These are phyloP conservation scores for Achlya hypogyna DNA, from an alignment of 352 stramenopile species.

Conservation along the genomic window DNA sequence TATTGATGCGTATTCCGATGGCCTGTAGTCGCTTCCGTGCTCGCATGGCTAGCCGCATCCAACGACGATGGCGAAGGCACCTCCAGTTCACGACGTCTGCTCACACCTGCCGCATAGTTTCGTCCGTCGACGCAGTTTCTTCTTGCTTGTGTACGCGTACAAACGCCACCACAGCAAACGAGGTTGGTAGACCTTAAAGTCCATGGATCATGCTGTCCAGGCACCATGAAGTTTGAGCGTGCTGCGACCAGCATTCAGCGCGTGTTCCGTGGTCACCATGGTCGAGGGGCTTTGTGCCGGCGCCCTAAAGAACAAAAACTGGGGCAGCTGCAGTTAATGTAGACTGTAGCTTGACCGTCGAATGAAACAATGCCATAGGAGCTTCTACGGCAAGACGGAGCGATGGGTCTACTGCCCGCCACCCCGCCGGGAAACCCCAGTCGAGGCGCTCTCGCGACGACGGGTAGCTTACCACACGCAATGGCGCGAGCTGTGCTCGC, in stretches of 20 bases:
- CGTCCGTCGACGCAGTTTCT: slow-evolving; percentile 22
- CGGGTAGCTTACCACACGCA: neutral
- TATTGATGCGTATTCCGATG: slow-evolving; percentile 23
- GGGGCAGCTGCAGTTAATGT: slow-evolving; percentile 9
- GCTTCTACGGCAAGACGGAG: slow-evolving; percentile 18
- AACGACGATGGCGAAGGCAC: slow-evolving; percentile 22
- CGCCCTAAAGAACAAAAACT: slow-evolving; percentile 13
- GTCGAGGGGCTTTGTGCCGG: slow-evolving; percentile 27
- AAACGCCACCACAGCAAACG: neutral
- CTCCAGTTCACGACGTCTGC: neutral
- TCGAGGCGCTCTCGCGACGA: neutral
- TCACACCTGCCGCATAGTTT: slow-evolving; percentile 18
- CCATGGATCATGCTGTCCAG: slow-evolving; percentile 24
- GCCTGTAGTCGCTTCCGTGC: slow-evolving; percentile 22
- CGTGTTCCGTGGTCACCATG: slow-evolving; percentile 29
- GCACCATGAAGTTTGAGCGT: slow-evolving; percentile 29
- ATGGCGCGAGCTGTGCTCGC: neutral
- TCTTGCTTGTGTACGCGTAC: slow-evolving; percentile 1
- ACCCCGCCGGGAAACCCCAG: neutral
- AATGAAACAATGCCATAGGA: slow-evolving; percentile 25
- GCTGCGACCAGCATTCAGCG: slow-evolving; percentile 35
- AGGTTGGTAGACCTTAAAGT: slow-evolving; percentile 15
- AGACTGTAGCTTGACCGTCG: slow-evolving; percentile 14
- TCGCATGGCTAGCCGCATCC: slow-evolving; percentile 19
- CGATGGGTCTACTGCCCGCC: neutral